A percentile compares a stretch with the other conserved stretches of the same genome.
Evolutionary conservation across 805 yeast genomes (phyloP).

Genomic region (Phaffomyces thermotolerans): DNA sequence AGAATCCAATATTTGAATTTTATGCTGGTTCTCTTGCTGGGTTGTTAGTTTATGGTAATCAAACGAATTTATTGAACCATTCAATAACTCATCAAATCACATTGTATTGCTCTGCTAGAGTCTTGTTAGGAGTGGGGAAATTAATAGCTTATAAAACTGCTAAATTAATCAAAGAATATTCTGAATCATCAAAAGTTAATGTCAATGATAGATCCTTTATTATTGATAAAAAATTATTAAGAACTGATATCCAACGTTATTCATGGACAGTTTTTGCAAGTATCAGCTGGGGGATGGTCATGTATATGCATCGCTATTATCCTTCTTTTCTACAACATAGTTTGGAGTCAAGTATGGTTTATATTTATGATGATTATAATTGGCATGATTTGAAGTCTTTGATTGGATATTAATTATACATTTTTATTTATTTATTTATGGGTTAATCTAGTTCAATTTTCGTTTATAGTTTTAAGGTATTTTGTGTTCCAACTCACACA

Average conservation of each 20-base stretch:
- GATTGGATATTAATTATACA: slow-evolving; percentile 24
- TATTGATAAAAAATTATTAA: slow-evolving; percentile 9
- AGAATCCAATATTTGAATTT: slow-evolving; percentile 15
- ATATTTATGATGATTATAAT: slow-evolving; percentile 54
- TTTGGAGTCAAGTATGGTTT: slow-evolving; percentile 61
- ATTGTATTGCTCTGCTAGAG: slow-evolving; percentile 64
- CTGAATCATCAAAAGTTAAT: background rate
- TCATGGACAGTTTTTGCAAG: slow-evolving; percentile 60
- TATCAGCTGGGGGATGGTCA: slow-evolving; percentile 64
- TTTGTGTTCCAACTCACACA: too few species aligned
- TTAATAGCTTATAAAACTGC: slow-evolving; percentile 19
- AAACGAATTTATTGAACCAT: slow-evolving; percentile 26
- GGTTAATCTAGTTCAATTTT: too few species aligned
- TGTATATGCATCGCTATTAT: slow-evolving; percentile 60
- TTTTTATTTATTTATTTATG: too few species aligned
- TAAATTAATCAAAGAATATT: slow-evolving; percentile 7
- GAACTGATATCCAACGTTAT: slow-evolving; percentile 22
- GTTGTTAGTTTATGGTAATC: slow-evolving; percentile 33
- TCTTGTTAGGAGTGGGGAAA: slow-evolving; percentile 48
- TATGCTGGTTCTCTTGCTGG: slow-evolving; percentile 35
- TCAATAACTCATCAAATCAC: slow-evolving; percentile 68
- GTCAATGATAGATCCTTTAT: background rate
- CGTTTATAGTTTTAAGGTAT: too few species aligned
- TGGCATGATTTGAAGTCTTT: slow-evolving; percentile 44
- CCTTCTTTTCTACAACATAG: slow-evolving; percentile 57